phyloP scores from a whole-genome alignment of 2,329 filamentous ascomycete species.

The Botrytis squamosa region DNA sequence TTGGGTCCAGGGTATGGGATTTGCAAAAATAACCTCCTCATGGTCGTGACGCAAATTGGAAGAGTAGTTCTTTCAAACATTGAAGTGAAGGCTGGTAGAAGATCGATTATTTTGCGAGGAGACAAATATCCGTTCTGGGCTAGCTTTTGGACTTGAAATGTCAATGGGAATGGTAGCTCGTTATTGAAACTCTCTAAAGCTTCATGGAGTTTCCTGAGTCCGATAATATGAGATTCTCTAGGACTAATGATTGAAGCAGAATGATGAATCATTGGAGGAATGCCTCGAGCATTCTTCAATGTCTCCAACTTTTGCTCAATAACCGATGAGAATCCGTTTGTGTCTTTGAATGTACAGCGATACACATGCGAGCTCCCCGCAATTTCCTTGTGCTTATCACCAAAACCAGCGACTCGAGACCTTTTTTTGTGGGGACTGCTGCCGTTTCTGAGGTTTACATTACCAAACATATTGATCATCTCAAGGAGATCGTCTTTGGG shows the following conservation, averaged over 20 bases:
- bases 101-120: slow-evolving; percentile 49
- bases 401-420: slow-evolving; percentile 39
- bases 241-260: slow-evolving; percentile 23
- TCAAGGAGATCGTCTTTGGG: slow-evolving; percentile 17
- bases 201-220: slow-evolving; percentile 27
- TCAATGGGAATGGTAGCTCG: slow-evolving; percentile 51
- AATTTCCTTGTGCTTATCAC: slow-evolving; percentile 41
- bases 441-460: background rate
- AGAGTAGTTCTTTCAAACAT: slow-evolving; percentile 33
- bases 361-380: slow-evolving; percentile 53
- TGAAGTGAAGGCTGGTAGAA: slow-evolving; percentile 46
- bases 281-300: slow-evolving; percentile 36
- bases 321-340: slow-evolving; percentile 30
- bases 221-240: slow-evolving; percentile 23
- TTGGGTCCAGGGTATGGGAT: slow-evolving; percentile 57
- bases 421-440: slow-evolving; percentile 29
- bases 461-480: slow-evolving; percentile 13
- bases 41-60: slow-evolving; percentile 51
- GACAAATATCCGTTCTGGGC: slow-evolving; percentile 62
- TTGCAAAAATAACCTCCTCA: slow-evolving; percentile 51
- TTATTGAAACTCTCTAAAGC: slow-evolving; percentile 30
- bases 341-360: slow-evolving; percentile 39
- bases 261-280: slow-evolving; percentile 37
- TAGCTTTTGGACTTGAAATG: slow-evolving; percentile 63
- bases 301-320: slow-evolving; percentile 33